Evolutionary conservation across 768 basidiomycete genomes (phyloP), one percentile per base, ranked within the genome.

Genomic region (Filobasidium wieringae): DNA sequence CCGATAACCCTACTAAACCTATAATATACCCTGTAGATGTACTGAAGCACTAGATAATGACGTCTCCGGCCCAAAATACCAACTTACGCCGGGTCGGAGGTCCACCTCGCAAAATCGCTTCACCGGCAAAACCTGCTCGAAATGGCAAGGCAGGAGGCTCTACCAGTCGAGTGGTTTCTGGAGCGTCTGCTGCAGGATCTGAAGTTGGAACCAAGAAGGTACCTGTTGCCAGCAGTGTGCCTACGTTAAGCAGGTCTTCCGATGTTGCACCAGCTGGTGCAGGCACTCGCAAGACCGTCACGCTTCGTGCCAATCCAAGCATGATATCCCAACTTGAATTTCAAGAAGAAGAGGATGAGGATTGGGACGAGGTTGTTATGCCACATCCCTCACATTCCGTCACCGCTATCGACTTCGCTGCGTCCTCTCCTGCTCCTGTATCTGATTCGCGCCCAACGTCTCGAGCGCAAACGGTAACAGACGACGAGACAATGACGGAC

Each of bases 281-380:
- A 9, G n/a, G 11, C 36, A 9, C 36, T 47, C n/a, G 7, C 7
- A 47, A 47, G 43, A 47, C 7, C 22, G 43, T 47, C 43, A 17
- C 43, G 14, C 43, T 47, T 14, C 43, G 43, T 12, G 7, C 43
- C 19, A 47, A 47, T 22, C 43, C 43, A 22, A 24, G 22, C 14
- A 24, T 47, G 43, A 47, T 47, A 12, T 47, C 43, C 4, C 43
- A 24, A 19, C 29, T 50, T 4, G 49, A 41, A 26, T 36, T 52
- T 24, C 24, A 26, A 15, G 57, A 53, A 9, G 57, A 40, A 47
- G 57, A 58, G 7, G 57, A 58, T 40, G 57, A 58, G 26, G 57
- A 58, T 9, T 58, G 57, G 57, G 57, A 58, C 33, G 57, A 58
- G 30, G 57, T 58, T 40, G 40, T n/a, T 8, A 34, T 58, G 2